A percentile compares a stretch with the other conserved stretches of the same genome.
Evolutionary conservation across 768 basidiomycete genomes (phyloP).

Genomic region (Lentinus tigrinus): DNA sequence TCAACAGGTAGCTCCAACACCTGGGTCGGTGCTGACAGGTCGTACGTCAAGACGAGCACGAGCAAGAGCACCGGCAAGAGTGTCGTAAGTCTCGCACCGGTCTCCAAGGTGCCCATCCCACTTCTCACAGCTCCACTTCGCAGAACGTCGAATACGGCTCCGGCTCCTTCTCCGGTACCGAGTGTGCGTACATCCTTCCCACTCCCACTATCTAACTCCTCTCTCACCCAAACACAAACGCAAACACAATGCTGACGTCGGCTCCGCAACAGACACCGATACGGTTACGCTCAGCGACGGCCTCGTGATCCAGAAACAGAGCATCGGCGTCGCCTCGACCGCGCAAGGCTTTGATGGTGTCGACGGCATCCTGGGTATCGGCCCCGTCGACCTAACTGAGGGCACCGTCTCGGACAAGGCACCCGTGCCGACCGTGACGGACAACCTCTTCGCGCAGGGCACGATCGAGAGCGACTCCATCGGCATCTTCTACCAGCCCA

Average conservation of each 20-base stretch:
- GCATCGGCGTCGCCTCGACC: slow-evolving; percentile 46
- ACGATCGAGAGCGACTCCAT: slow-evolving; percentile 44
- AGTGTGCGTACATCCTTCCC: slow-evolving; percentile 37
- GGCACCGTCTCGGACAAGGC: slow-evolving; percentile 40
- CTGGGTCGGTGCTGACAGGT: slow-evolving; percentile 53
- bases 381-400: slow-evolving; percentile 49
- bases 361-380: slow-evolving; percentile 56
- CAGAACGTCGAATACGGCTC: slow-evolving; percentile 56
- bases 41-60: slow-evolving; percentile 46
- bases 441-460: slow-evolving; percentile 51
- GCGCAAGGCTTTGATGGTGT: slow-evolving; percentile 44
- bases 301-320: slow-evolving; percentile 46
- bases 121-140: slow-evolving; percentile 2
- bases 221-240: too few species aligned
- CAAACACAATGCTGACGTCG: too few species aligned
- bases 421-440: slow-evolving; percentile 53
- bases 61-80: slow-evolving; percentile 39
- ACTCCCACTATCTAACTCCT: background rate
- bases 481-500: slow-evolving; percentile 54
- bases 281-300: slow-evolving; percentile 40
- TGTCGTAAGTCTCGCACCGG: slow-evolving; percentile 31
- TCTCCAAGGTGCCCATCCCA: slow-evolving; percentile 4
- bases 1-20: slow-evolving; percentile 46
- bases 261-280: slow-evolving; percentile 39
- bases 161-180: slow-evolving; percentile 51